Evolutionary conservation across 2,329 filamentous ascomycete genomes (phyloP).

Genomic region (Stylonectria norvegica): DNA sequence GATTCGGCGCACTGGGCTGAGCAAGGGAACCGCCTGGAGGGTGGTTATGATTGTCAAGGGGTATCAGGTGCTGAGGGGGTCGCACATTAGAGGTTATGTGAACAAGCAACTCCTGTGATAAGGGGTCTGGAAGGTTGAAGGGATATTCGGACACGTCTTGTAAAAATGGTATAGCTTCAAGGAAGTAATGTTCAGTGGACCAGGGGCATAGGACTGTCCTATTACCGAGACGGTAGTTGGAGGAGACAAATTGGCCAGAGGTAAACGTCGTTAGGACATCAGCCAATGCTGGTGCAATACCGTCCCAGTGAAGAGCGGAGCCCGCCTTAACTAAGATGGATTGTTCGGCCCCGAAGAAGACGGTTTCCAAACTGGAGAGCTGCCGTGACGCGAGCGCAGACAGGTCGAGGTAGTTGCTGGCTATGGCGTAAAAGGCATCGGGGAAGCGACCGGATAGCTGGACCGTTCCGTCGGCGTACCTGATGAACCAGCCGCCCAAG

Average conservation of each 20-base stretch:
- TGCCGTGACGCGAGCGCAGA: background rate
- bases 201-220: constrained; percentile 8
- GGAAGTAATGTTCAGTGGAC: constrained; percentile 6
- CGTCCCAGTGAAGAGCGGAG: constrained; percentile 1
- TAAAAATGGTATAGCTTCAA: constrained; percentile 1
- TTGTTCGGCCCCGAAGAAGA: constrained; percentile 4
- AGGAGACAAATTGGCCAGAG: background rate
- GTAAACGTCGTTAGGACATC: constrained; percentile 1
- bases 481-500: constrained; percentile 11
- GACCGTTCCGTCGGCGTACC: constrained; percentile 4
- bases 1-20: background rate
- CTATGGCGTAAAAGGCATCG: constrained; percentile 6
- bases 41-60: background rate
- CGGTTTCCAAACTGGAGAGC: background rate
- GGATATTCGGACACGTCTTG: background rate
- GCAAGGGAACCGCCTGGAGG: background rate
- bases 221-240: background rate
- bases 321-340: constrained; percentile 3
- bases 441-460: constrained; percentile 6
- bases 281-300: background rate
- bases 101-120: background rate
- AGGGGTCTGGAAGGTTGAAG: constrained; percentile 1
- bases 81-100: constrained; percentile 2
- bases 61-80: constrained; percentile 3
- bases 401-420: constrained; percentile 1